Evolutionary conservation across 2,329 filamentous ascomycete species (phyloP), one percentile per base, ranked within the genome.

Genomic region (Xylariaceae sp.): DNA sequence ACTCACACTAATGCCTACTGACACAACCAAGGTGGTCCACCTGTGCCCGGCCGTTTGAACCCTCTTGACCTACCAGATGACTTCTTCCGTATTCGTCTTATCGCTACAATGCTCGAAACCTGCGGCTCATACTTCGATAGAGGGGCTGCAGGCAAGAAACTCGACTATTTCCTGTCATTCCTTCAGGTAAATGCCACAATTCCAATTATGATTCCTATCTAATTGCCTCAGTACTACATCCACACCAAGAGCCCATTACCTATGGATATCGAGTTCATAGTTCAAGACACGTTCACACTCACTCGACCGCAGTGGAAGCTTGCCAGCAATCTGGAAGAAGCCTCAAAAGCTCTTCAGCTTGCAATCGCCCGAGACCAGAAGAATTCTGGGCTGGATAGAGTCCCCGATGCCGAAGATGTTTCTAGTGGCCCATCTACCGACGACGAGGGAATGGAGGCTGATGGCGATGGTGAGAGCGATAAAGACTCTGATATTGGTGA

Each of bases 101-200:
- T 95, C 30, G 88, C 90, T 56, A 95, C 87, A 12, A 77, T 99
- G 43, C 78, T 99, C 5, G 95, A 99, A 69, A 96, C 91, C 1
- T 97, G 92, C 58, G 94, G 95, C 47, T 86, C 95, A 68, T 99
- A 92, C 72, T 99, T 96, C 62, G 94, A 94, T 68, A 87, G 92
- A 61, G 94, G 95, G 7, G 84, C 87, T 39, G 89, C 91, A 1
- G 95, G 91, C 68, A 97, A 97, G 76, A 99, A 97, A 71, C 80
- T 99, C 10, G 94, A 99, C 64, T 97, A 96, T 68, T 99, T 97
- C 70, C 75, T 99, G 53, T 92, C 87, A 0, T 97, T 97, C 70
- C 90, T 99, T 62, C 91, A 95, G 75, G 83, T 86, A 66, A 33
- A 19, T 17, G 15, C 39, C n/a, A 22, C 10, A 45, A 19, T 30